These are phyloP conservation scores for Salix dunnii DNA, from an alignment of 345 rosid genomes.

Conservation along the genomic window DNA sequence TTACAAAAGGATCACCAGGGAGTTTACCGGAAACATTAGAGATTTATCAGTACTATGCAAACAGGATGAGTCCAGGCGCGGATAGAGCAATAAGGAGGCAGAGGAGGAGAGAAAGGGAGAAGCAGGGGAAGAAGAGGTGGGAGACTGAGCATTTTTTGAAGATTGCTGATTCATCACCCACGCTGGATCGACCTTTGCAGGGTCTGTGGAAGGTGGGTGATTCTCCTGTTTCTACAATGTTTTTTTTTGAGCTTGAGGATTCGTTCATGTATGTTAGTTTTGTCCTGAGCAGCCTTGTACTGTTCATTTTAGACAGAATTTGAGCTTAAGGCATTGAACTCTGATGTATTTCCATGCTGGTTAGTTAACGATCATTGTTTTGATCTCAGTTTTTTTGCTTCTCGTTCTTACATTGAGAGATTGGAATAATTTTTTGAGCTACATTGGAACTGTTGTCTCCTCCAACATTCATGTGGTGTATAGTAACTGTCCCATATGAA, in stretches of 20 bases:
- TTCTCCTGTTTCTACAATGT: not conserved
- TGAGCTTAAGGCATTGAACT: too few species aligned
- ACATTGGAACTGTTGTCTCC: too few species aligned
- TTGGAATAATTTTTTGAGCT: too few species aligned
- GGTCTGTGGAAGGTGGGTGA: constrained; percentile 81
- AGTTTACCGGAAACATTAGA: constrained; percentile 65
- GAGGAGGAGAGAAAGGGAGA: constrained; percentile 75
- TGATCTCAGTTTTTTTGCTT: too few species aligned
- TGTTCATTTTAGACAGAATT: too few species aligned
- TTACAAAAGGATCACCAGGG: constrained; percentile 30
- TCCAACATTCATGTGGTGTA: too few species aligned
- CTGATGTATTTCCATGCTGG: too few species aligned
- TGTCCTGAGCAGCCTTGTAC: too few species aligned
- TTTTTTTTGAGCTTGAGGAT: not conserved
- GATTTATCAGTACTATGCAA: constrained; percentile 73
- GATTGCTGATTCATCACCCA: constrained; percentile 65
- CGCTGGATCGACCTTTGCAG: constrained; percentile 63
- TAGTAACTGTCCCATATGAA: not conserved
- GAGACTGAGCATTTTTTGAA: constrained; percentile 82
- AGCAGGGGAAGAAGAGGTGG: constrained; percentile 64
- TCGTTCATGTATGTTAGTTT: not conserved
- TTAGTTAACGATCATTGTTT: too few species aligned
- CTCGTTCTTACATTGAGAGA: too few species aligned
- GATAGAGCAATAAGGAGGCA: constrained; percentile 60
- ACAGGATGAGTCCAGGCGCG: constrained; percentile 60